Percentiles rank a stretch among this genome's conserved stretches.
phyloP scores from a whole-genome alignment of 805 yeast species.

The Ogataea trehaloabstinens region DNA sequence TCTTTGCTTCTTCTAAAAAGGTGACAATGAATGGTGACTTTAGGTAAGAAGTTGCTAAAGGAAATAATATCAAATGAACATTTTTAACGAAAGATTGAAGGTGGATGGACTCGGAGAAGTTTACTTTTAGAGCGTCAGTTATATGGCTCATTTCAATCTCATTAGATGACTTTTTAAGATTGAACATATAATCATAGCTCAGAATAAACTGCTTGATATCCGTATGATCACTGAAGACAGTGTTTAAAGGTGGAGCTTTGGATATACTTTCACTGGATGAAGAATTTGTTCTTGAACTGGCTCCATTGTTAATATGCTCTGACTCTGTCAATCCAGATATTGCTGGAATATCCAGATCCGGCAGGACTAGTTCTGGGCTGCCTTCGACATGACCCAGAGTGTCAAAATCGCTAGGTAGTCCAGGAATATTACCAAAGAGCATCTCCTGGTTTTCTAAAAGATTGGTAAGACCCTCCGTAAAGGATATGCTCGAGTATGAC shows the following conservation, averaged over 20 bases:
- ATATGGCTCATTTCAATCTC: conserved; percentile 18
- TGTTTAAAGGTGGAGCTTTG: background rate
- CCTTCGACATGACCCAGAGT: conserved; percentile 6
- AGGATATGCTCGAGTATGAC: conserved; percentile 1
- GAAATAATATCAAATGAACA: conserved; percentile 28
- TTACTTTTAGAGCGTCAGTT: conserved; percentile 19
- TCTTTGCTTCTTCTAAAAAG: conserved; percentile 26
- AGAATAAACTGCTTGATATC: conserved; percentile 1
- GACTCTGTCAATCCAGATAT: background rate
- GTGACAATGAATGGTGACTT: conserved; percentile 27
- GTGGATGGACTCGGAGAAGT: conserved; percentile 22
- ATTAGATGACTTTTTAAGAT: conserved; percentile 17
- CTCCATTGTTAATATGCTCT: background rate
- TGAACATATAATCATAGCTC: conserved; percentile 22
- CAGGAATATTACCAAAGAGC: conserved; percentile 21
- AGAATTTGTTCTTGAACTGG: background rate
- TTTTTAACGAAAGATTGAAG: conserved; percentile 28
- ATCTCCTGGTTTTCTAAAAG: conserved; percentile 23
- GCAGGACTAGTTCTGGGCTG: conserved; percentile 10
- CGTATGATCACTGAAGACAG: background rate
- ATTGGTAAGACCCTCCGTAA: conserved; percentile 14
- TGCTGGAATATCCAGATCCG: conserved; percentile 9
- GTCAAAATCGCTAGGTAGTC: conserved; percentile 12
- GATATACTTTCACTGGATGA: background rate
- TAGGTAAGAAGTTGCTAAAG: conserved; percentile 27